phyloP scores from a whole-genome alignment of 495 filamentous ascomycete species.

The Daldinia caldariorum region DNA sequence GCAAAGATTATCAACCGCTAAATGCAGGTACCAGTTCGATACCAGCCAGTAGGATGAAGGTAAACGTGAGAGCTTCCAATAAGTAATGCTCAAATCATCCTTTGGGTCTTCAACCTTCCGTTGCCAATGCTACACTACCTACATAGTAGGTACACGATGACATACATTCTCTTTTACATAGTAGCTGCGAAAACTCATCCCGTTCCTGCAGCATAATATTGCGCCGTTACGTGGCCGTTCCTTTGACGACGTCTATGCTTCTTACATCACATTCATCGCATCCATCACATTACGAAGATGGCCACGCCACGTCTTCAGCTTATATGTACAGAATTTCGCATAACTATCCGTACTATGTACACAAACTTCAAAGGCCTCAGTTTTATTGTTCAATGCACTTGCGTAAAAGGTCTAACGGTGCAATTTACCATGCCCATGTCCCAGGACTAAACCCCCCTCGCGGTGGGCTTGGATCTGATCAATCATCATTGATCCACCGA shows the following conservation, averaged over 20 bases:
- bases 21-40: slow-evolving; percentile 43
- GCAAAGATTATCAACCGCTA: slow-evolving; percentile 30
- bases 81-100: slow-evolving; percentile 13
- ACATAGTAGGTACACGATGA: slow-evolving; percentile 19
- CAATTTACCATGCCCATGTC: slow-evolving; percentile 37
- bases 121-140: slow-evolving; percentile 16
- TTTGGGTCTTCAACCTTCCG: not conserved
- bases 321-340: not conserved
- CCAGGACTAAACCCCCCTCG: slow-evolving; percentile 19
- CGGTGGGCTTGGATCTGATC: slow-evolving; percentile 28
- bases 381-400: slow-evolving; percentile 32
- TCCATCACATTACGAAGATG: slow-evolving; percentile 8
- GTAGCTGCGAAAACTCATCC: slow-evolving; percentile 35
- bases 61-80: slow-evolving; percentile 16
- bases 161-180: slow-evolving; percentile 19
- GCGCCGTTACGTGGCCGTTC: slow-evolving; percentile 31
- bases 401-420: slow-evolving; percentile 32
- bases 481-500: slow-evolving; percentile 23
- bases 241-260: slow-evolving; percentile 21
- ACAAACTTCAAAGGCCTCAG: slow-evolving; percentile 19
- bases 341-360: too few relatives aligned
- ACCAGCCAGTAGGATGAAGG: slow-evolving; percentile 30
- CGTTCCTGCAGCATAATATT: slow-evolving; percentile 40
- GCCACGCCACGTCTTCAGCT: not conserved
- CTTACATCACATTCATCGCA: slow-evolving; percentile 21